These are phyloP conservation scores for Globisporangium megalacanthum DNA, from an alignment of 352 stramenopile genomes.

Conservation along the genomic window DNA sequence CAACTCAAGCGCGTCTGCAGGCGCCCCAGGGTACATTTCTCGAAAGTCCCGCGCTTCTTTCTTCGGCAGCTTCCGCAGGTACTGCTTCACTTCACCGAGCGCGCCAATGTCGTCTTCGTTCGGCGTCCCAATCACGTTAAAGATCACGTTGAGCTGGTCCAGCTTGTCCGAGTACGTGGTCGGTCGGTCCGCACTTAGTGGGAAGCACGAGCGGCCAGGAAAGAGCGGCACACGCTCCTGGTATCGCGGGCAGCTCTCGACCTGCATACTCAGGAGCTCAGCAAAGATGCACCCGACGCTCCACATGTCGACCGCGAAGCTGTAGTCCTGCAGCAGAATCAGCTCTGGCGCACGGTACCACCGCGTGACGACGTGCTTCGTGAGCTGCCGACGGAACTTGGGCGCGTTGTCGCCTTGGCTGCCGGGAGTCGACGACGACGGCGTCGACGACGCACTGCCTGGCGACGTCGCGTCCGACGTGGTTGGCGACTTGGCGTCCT, in stretches of 20 bases:
- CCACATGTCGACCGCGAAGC: constrained; percentile 98
- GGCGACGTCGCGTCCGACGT: constrained; percentile 65
- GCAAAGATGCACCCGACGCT: constrained; percentile 95
- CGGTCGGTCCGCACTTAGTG: constrained; percentile 73
- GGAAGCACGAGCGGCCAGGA: constrained; percentile 80
- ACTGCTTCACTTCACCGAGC: constrained; percentile 80
- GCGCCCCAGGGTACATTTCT: constrained; percentile 82
- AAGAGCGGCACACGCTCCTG: constrained; percentile 83
- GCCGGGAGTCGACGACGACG: constrained; percentile 31
- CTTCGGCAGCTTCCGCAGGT: constrained; percentile 79
- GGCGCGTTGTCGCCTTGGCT: constrained; percentile 28
- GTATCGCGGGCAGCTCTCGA: constrained; percentile 80
- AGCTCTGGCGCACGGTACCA: constrained; percentile 97
- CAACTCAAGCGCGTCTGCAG: constrained; percentile 75
- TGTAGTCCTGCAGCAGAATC: constrained; percentile 96
- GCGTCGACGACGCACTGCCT: constrained; percentile 58
- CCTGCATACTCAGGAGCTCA: constrained; percentile 85
- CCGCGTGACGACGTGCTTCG: constrained; percentile 97
- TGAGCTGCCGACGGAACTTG: constrained; percentile 90
- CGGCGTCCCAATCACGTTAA: constrained; percentile 94
- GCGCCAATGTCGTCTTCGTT: constrained; percentile 85
- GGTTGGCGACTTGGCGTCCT: constrained; percentile 72
- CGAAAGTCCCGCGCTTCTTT: constrained; percentile 72
- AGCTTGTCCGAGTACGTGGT: constrained; percentile 86
- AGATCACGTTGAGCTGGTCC: constrained; percentile 95